Evolutionary conservation across 208 protist genomes (phyloP).

Genomic region (Tritrichomonas foetus): DNA sequence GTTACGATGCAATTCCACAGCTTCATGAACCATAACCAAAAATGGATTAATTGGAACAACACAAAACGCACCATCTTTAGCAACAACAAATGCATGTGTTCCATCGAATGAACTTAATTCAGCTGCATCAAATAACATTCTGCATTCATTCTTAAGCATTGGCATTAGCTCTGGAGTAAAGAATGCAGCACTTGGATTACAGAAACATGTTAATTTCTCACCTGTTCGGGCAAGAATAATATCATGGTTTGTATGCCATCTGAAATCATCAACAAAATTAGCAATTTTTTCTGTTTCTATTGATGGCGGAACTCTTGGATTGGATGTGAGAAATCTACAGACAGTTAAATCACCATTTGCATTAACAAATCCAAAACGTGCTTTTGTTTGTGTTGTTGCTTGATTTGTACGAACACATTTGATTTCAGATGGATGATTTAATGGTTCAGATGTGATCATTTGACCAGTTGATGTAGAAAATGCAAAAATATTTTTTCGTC

Average conservation of each 20-base stretch:
- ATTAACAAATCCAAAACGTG: background rate
- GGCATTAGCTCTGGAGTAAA: background rate
- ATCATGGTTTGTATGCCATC: conserved; percentile 17
- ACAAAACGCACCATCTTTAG: background rate
- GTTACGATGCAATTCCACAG: background rate
- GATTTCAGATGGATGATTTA: background rate
- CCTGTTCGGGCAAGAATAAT: background rate
- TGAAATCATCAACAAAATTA: background rate
- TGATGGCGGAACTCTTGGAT: background rate
- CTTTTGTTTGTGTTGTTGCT: background rate
- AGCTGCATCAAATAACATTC: background rate
- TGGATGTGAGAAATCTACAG: background rate
- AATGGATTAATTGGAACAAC: background rate
- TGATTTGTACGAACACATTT: background rate
- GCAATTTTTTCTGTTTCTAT: conserved; percentile 4
- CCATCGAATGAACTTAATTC: background rate
- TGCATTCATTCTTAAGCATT: background rate
- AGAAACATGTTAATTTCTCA: background rate
- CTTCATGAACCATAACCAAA: background rate
- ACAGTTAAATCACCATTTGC: conserved; percentile 30
- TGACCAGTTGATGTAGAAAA: background rate
- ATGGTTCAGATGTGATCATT: background rate
- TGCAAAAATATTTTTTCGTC: conserved; percentile 1
- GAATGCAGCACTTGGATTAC: background rate
- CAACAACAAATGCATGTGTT: background rate